Conservation (phyloP, 805 yeast genomes). For the Candida golubevii region DNA sequence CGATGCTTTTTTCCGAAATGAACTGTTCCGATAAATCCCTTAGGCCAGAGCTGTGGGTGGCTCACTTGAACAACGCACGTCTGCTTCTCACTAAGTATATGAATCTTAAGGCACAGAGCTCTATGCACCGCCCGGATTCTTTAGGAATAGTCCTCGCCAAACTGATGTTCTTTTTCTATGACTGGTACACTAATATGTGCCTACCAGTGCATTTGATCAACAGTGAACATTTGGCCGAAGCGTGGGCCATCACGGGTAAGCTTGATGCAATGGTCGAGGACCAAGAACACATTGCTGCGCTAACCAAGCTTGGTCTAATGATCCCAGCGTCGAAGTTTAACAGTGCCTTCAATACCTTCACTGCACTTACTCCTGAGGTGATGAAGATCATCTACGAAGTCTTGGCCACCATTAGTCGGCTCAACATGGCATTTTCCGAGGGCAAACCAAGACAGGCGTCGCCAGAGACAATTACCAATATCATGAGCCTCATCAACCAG, state of each 20-base stretch:
- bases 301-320: constrained; percentile 11
- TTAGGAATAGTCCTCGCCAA: constrained; percentile 18
- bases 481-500: constrained; percentile 14
- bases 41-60: constrained; percentile 21
- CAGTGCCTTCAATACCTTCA: constrained; percentile 15
- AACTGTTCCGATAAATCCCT: constrained; percentile 11
- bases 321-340: constrained; percentile 12
- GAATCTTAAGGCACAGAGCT: constrained; percentile 12
- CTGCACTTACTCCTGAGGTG: constrained; percentile 12
- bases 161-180: constrained; percentile 17
- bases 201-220: constrained; percentile 9
- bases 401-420: constrained; percentile 8
- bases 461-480: constrained; percentile 13
- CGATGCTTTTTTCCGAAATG: constrained; percentile 23
- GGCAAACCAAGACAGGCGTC: constrained; percentile 9
- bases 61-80: constrained; percentile 26
- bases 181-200: constrained; percentile 17
- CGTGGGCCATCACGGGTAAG: constrained; percentile 6
- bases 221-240: constrained; percentile 9
- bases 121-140: constrained; percentile 14
- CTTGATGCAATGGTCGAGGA: constrained; percentile 8
- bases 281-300: constrained; percentile 8
- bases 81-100: constrained; percentile 22
- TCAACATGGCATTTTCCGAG: constrained; percentile 3
- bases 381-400: constrained; percentile 10